phyloP scores from a whole-genome alignment of 108 stramenopile species.

The Conticribra weissflogii region DNA sequence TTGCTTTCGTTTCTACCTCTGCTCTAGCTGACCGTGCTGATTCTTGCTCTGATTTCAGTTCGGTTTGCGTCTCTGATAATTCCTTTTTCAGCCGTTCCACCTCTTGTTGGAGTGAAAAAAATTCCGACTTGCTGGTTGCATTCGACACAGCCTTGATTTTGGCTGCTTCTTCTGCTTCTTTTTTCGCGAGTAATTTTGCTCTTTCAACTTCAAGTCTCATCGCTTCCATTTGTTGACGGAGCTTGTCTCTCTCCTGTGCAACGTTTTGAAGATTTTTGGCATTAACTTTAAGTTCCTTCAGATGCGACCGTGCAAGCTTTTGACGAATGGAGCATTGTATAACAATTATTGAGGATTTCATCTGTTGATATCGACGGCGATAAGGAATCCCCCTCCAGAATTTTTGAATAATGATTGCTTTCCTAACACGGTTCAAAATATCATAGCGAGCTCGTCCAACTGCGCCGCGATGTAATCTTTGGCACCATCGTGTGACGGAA shows the following conservation, averaged over 20 bases:
- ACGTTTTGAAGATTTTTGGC: constrained; percentile 52
- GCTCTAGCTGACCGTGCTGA: constrained; percentile 11
- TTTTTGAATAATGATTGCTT: constrained; percentile 36
- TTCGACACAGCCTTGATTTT: constrained; percentile 33
- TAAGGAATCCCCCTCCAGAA: constrained; percentile 6
- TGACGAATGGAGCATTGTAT: constrained; percentile 40
- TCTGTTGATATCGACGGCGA: neutral
- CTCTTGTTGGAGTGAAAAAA: constrained; percentile 21
- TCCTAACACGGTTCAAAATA: constrained; percentile 20
- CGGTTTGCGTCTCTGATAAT: constrained; percentile 11
- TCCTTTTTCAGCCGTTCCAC: constrained; percentile 14
- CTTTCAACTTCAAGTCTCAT: constrained; percentile 48
- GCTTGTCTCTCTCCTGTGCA: constrained; percentile 42
- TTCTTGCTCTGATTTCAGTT: constrained; percentile 28
- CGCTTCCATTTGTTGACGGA: constrained; percentile 50
- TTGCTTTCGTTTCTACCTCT: neutral
- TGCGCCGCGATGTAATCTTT: constrained; percentile 42
- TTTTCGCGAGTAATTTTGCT: constrained; percentile 42
- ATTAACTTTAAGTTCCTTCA: constrained; percentile 36
- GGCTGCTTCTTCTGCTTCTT: constrained; percentile 37
- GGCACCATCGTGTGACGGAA: constrained; percentile 41
- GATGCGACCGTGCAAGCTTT: constrained; percentile 9
- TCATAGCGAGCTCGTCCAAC: constrained; percentile 33
- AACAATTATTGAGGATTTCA: constrained; percentile 7
- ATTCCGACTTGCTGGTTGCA: constrained; percentile 9